phyloP scores from a whole-genome alignment of 495 filamentous ascomycete species.

The Aspergillus baeticus region DNA sequence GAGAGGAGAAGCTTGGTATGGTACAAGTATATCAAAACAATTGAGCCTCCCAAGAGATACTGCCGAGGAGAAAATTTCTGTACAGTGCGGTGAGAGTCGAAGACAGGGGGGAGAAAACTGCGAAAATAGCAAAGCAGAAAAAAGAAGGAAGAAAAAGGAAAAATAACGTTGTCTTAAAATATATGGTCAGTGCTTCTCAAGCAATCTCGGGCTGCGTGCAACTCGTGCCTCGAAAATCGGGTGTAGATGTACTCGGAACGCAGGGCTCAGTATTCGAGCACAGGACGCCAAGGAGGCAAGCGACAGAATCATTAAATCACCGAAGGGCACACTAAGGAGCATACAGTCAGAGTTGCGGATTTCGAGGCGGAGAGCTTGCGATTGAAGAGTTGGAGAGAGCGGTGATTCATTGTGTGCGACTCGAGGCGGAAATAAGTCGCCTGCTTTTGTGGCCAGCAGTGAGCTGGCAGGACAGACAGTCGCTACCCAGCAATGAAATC shows the following conservation, averaged over 20 bases:
- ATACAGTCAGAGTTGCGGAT: conserved; percentile 6
- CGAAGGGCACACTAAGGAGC: conserved; percentile 27
- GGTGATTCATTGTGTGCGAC: conserved; percentile 39
- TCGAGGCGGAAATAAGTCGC: conserved; percentile 19
- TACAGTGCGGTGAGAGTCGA: neutral
- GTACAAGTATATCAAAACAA: conserved; percentile 19
- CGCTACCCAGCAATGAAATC: conserved; percentile 1
- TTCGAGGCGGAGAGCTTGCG: conserved; percentile 22
- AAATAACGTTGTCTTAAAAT: conserved; percentile 2
- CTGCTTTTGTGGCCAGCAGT: conserved; percentile 25
- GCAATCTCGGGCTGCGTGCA: conserved; percentile 2
- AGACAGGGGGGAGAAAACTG: neutral
- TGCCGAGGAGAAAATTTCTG: neutral
- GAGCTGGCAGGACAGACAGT: conserved; percentile 16
- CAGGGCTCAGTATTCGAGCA: neutral
- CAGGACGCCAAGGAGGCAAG: conserved; percentile 1
- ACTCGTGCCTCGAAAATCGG: neutral
- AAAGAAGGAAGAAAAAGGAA: conserved; percentile 4
- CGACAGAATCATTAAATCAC: conserved; percentile 26
- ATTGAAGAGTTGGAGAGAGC: conserved; percentile 18
- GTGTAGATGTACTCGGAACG: conserved; percentile 5
- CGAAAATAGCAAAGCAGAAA: neutral
- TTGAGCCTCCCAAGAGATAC: conserved; percentile 2
- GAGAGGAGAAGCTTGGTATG: conserved; percentile 10
- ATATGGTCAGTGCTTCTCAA: conserved; percentile 12